Evolutionary conservation across 2,329 filamentous ascomycete species (phyloP), one percentile per base, ranked within the genome.

Genomic region (Fusarium duplospermum): DNA sequence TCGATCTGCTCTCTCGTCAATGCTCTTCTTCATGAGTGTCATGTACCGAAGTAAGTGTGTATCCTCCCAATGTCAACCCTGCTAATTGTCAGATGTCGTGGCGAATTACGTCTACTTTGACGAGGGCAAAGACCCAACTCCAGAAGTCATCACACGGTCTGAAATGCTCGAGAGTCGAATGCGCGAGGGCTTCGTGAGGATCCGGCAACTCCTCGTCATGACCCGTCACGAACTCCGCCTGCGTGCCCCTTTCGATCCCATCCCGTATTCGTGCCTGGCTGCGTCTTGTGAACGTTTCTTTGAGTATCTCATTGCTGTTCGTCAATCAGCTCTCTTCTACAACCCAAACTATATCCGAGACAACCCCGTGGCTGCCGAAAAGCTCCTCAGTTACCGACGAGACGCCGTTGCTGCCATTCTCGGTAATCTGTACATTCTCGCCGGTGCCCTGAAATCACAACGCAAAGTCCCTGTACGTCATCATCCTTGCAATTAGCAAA

Each of bases 61-160:
- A 6, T 2, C 4, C n/a, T 7, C 29, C 9, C 14, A 16, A 5
- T 36, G 10, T 8, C 6, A 42, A 31, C 50, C 24, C 27, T 58
- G 33, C 62, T 69, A 45, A 67, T 70, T 11, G 29, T 24, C 27
- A 87, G 85, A 81, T 66, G 84, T 89, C 42, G 86, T 90, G 18
- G 86, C 86, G 40, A 87, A 85, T 72, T 91, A 91, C 64, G 86
- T 91, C 29, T 91, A 91, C 77, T 90, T 90, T 73, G 85, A 89
- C 61, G 82, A 87, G 65, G 87, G 87, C 38, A 80, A 87, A 42
- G 85, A 86, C 42, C 89, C 89, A 7, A 87, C 85, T 0, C 78
- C 83, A 20, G 83, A 86, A 70, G 88, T 89, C 67, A 83, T 91
- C 16, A 81, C 83, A 66, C 80, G 83, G 24, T 90, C 89, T 8